Evolutionary conservation across 73 alveolate species (phyloP).

Genomic region (Paraurostyla sp.): DNA sequence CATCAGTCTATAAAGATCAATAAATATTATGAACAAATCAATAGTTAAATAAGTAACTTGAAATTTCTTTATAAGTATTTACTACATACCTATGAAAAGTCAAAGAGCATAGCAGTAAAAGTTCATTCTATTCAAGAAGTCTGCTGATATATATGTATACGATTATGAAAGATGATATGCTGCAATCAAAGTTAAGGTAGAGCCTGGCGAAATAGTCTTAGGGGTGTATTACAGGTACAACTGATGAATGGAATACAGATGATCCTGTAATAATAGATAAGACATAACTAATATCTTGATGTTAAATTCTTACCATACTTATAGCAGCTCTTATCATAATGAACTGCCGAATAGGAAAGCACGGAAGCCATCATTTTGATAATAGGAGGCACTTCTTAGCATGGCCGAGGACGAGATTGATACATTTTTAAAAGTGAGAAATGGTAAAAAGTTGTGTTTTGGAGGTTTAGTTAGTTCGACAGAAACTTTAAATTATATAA

Average conservation of each 20-base stretch:
- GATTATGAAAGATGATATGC: not conserved
- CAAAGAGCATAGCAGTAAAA: not conserved
- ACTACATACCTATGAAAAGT: not conserved
- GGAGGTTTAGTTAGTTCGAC: not conserved
- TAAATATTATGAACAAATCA: not conserved
- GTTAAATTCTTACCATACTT: not conserved
- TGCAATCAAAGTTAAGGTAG: not conserved
- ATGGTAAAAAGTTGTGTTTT: not conserved
- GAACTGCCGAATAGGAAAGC: not conserved
- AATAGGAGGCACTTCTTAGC: not conserved
- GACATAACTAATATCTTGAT: constrained; percentile 4
- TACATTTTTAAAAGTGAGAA: not conserved
- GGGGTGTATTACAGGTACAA: not conserved
- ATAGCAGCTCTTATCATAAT: not conserved
- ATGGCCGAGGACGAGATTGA: not conserved
- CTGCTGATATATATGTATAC: not conserved
- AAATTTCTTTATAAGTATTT: not conserved
- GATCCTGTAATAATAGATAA: not conserved
- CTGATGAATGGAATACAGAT: not conserved
- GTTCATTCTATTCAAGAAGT: not conserved
- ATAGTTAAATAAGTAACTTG: not conserved
- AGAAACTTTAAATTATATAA: not conserved
- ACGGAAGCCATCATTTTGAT: constrained; percentile 1
- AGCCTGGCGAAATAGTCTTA: not conserved
- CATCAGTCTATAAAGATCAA: not conserved